Evolutionary conservation across 2,329 filamentous ascomycete genomes (phyloP), one percentile per base, ranked within the genome.

Genomic region (Bipolaris zeicola): DNA sequence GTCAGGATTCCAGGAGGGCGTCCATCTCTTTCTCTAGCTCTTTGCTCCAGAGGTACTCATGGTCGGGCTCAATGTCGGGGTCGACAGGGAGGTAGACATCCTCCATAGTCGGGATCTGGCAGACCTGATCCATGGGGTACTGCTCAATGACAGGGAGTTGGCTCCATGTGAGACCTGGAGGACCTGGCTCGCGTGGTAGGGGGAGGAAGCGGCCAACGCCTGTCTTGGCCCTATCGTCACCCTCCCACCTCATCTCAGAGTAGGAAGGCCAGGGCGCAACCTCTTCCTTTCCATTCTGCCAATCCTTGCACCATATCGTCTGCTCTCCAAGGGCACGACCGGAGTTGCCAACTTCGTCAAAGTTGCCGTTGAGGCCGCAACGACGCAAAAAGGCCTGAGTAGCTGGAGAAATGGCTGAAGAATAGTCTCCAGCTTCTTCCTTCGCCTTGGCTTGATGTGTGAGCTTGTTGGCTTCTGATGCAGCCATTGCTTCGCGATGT

Each of bases 231-330:
- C 80, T 76, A 31, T 79, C 79, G 38, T 80, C 76, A 0, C 80
- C 80, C 59, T 82, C 79, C 73, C 79, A 81, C 59, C 79, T 79
- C 67, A 77, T 68, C 67, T 82, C 79, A 10, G 72, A 64, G 5
- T 63, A 41, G 10, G 65, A 64, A 0, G 79, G 80, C 77, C 77
- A 82, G 1, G 73, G 71, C 0, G 78, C 72, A 31, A 78, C 62
- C 48, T 74, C 68, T 2, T 73, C 67, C 42, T 75, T 75, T 13
- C 68, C 67, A 28, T 69, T 66, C 37, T 57, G 18, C 69, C 73
- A 75, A 43, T 74, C 59, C 0, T 37, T 18, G 53, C 75, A 77
- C 75, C 75, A 81, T 53, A 80, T 73, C 0, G 79, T 80, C 18
- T 68, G 65, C 41, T 69, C 60, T 31, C 69, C 69, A 5, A 80